Base-by-base conservation (phyloP, 805 yeast species). In the Debaryomyces castellii region DNA sequence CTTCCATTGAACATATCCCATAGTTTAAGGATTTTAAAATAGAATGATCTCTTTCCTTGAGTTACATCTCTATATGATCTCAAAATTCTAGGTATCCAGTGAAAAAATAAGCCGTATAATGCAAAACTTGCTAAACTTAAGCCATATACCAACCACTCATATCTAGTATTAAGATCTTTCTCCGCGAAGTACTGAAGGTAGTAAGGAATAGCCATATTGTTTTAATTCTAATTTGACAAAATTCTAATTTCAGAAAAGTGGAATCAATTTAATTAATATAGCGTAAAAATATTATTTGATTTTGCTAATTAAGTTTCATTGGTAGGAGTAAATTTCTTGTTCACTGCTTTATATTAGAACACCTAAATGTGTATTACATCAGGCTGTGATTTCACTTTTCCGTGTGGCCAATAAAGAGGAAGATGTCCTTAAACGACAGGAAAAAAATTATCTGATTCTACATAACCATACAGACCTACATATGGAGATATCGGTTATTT, bases 61-160 rank as follows among this genome's bases (percentile, higher is more conserved):
- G 46, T 40, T 3, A 49, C 42, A 8, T 39, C 41, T 46, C 74
- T 53, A 14, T 44, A 51, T 0, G 45, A 37, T 44, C 78, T 51
- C 10, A 72, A 48, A 27, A 35, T 54, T 28, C 60, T 50, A 3
- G 78, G 78, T 5, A 71, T 53, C 77, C 78, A 73, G 38, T 64
- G 61, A 52, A 73, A 71, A 3, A 73, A n/a, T 1, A 68, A 5
- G 2, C 80, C 80, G 55, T 75, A 73, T 5, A 62, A 18, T 1
- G 63, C 39, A 7, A 76, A 54, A 1, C 60, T 43, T 3, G 51
- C 25, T 2, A 71, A 10, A 5, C 61, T 51, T 10, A 66, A 28
- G 1, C 59, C 60, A 44, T 65, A 65, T 7, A 63, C 51, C 12
- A 69, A 48, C 71, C 78, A 71, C 36, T 66, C 67, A 46, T 51